A percentile compares a stretch with the other conserved stretches of the same genome.
phyloP scores from a whole-genome alignment of 1,139 yeast genomes.

The Ogataea hybrid region DNA sequence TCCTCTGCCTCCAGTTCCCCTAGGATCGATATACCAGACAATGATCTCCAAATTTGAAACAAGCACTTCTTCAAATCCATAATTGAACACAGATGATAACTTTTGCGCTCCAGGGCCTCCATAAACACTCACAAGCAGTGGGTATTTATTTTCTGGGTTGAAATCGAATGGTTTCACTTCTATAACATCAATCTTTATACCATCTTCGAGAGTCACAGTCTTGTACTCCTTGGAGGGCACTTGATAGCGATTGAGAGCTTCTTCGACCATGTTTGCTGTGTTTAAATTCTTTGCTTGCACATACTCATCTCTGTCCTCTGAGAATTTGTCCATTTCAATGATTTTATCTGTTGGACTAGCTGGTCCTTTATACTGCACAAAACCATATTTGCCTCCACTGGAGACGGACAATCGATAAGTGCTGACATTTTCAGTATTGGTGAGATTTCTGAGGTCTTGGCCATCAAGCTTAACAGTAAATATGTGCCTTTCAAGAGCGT shows the following conservation, averaged over 20 bases:
- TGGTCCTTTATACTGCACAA: constrained; percentile 63
- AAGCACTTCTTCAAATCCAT: constrained; percentile 69
- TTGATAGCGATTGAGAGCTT: constrained; percentile 37
- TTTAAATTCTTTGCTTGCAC: constrained; percentile 31
- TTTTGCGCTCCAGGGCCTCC: constrained; percentile 95
- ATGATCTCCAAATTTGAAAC: constrained; percentile 70
- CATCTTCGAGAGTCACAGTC: constrained; percentile 34
- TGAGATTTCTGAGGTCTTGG: constrained; percentile 23
- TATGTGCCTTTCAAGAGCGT: constrained; percentile 54
- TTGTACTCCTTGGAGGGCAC: constrained; percentile 58
- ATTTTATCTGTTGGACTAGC: constrained; percentile 61
- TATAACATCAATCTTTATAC: constrained; percentile 54
- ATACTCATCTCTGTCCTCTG: constrained; percentile 29
- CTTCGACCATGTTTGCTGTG: constrained; percentile 34
- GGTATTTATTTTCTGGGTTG: constrained; percentile 59
- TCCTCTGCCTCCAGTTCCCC: constrained; percentile 93
- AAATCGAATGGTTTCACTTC: constrained; percentile 78
- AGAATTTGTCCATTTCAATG: constrained; percentile 42
- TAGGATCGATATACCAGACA: constrained; percentile 83
- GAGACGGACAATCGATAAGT: constrained; percentile 43
- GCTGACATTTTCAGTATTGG: constrained; percentile 32
- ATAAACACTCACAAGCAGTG: constrained; percentile 78
- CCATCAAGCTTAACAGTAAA: constrained; percentile 41
- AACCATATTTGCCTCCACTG: constrained; percentile 51
- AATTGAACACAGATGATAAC: constrained; percentile 50